Evolutionary conservation across 108 stramenopile species (phyloP), one percentile per base, ranked within the genome.

Genomic region (Pseudonitzschia delicatissima): DNA sequence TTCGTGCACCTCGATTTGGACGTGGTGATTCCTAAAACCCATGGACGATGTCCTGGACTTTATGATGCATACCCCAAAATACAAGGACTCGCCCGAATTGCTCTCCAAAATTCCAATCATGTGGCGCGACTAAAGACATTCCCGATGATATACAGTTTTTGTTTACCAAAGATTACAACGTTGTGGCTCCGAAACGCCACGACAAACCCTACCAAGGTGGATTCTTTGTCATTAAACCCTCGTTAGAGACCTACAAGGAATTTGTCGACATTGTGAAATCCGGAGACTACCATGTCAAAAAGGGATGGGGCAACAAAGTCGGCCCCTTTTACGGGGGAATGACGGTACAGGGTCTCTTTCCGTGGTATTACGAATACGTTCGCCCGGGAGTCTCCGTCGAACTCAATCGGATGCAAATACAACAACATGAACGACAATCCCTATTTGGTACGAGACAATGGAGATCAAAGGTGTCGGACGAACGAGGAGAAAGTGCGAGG

Each of bases 1-100:
- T n/a, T 96, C 1, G 81, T 97, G n/a, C 96, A 96, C 72, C 67
- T 97, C 36, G 98, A 98, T 74, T 68, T 96, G 61, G 98, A 98
- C 80, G 82, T 85, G 1, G 44, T 97, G 17, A 68, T 98, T 0
- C 66, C 91, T 44, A n/a, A 82, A 90, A 57, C 91, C 94, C 0
- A 78, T 95, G 86, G 88, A 91, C 68, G 69, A 72, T 29, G 55
- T 90, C 32, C 85, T 86, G 65, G 86, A 93, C 74, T 55, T 55
- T 25, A 79, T 83, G 75, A 21, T 79, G n/a, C 45, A 32, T 26
- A 29, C 50, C 8, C 28, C 2, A 17, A 15, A 23, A 33, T 69
- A 32, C 42, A 61, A 61, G 15, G 67, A 45, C 33, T 57, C 32
- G 37, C 53, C 51, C 42, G 37, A 49, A 44, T 55, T 32, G 57